These are phyloP conservation scores for Mrakia frigida DNA, from an alignment of 768 basidiomycete genomes.

Conservation along the genomic window DNA sequence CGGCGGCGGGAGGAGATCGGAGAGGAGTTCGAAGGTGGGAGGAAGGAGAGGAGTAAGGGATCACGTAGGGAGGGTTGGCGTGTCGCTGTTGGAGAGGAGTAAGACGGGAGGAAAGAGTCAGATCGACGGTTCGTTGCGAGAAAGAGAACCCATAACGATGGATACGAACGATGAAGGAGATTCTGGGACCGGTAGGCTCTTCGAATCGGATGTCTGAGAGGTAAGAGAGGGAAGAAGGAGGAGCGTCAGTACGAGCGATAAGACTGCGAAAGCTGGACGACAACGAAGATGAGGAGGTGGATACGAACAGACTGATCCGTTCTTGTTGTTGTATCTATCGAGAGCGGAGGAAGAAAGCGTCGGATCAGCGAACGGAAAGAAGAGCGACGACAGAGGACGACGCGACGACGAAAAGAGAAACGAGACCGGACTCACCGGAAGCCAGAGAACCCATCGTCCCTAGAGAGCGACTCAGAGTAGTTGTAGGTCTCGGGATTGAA, in stretches of 20 bases:
- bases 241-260: not conserved
- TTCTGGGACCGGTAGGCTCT: slow-evolving; percentile 31
- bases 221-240: not conserved
- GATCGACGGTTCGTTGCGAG: not conserved
- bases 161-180: slow-evolving; percentile 11
- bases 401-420: too few species aligned
- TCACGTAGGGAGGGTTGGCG: slow-evolving; percentile 13
- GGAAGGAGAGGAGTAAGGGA: slow-evolving; percentile 1
- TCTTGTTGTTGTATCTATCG: slow-evolving; percentile 22
- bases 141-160: not conserved
- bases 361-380: too few species aligned
- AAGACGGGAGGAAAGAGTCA: not conserved
- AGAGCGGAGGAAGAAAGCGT: too few species aligned
- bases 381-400: too few species aligned
- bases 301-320: not conserved
- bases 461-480: slow-evolving; percentile 25
- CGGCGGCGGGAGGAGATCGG: not conserved
- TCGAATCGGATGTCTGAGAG: slow-evolving; percentile 30
- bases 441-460: slow-evolving; percentile 14
- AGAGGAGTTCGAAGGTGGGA: not conserved
- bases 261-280: too few species aligned
- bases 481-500: slow-evolving; percentile 29
- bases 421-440: not conserved
- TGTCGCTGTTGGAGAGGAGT: not conserved
- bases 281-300: too few species aligned